phyloP scores from a whole-genome alignment of 371 early-diverging fungal genomes.

The Mucor indicus region DNA sequence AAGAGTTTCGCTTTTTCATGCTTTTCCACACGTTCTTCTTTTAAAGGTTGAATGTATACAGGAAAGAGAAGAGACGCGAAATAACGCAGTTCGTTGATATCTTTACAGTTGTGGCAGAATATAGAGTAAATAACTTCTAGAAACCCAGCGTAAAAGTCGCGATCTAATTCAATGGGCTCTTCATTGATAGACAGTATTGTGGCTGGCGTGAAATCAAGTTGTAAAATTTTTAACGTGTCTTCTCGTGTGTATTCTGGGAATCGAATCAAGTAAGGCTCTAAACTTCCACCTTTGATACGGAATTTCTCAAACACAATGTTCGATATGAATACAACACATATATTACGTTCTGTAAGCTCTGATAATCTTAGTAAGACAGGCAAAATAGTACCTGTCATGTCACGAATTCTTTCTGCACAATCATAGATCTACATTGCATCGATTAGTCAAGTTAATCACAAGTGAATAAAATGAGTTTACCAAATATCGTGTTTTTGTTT shows the following conservation, averaged over 20 bases:
- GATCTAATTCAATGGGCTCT: slow-evolving; percentile 29
- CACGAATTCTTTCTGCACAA: slow-evolving; percentile 78
- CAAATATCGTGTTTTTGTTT: slow-evolving; percentile 37
- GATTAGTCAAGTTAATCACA: no score
- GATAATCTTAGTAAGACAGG: slow-evolving; percentile 67
- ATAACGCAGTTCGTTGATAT: slow-evolving; percentile 83
- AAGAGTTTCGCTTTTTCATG: slow-evolving; percentile 70
- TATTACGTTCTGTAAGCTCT: slow-evolving; percentile 61
- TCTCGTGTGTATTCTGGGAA: slow-evolving; percentile 74
- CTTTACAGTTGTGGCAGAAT: slow-evolving; percentile 75
- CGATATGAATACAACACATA: slow-evolving; percentile 72
- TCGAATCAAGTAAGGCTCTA: slow-evolving; percentile 63
- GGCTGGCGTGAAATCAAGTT: slow-evolving; percentile 57
- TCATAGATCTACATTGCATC: slow-evolving; percentile 75
- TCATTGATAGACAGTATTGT: slow-evolving; percentile 10
- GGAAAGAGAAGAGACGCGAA: slow-evolving; percentile 77
- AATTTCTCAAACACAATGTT: slow-evolving; percentile 81
- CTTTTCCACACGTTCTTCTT: slow-evolving; percentile 61
- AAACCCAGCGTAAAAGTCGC: slow-evolving; percentile 68
- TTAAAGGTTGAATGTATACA: slow-evolving; percentile 76
- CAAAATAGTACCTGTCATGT: slow-evolving; percentile 64
- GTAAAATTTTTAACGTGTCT: slow-evolving; percentile 70
- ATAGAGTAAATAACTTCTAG: slow-evolving; percentile 71
- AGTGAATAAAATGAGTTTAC: slow-evolving; percentile 9
- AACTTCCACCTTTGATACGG: slow-evolving; percentile 59